Percentiles rank a stretch among this genome's conserved stretches.
phyloP scores from a whole-genome alignment of 805 yeast genomes.

The Geotrichum ghanense region DNA sequence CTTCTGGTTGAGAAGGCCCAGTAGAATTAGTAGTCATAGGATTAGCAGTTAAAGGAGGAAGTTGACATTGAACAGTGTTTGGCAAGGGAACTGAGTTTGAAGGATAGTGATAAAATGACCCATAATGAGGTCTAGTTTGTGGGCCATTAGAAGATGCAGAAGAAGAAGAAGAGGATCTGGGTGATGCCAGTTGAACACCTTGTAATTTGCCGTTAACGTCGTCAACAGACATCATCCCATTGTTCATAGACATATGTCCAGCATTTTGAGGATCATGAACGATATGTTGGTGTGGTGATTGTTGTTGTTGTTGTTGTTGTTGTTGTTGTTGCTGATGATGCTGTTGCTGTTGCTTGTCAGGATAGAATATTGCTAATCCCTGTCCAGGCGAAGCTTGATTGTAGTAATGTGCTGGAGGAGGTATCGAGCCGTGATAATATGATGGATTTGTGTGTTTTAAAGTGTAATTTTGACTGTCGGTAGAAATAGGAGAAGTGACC shows the following conservation, averaged over 20 bases:
- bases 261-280: background rate
- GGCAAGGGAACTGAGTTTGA: background rate
- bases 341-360: background rate
- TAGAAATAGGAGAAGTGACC: background rate
- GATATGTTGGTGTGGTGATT: no score
- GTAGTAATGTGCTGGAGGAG: background rate
- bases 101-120: background rate
- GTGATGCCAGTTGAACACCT: background rate
- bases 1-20: slow-evolving; percentile 1
- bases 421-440: background rate
- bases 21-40: background rate
- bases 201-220: background rate
- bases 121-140: background rate
- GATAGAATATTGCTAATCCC: background rate
- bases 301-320: no score
- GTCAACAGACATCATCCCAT: background rate
- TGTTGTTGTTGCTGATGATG: no score
- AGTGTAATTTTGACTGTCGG: background rate
- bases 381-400: background rate
- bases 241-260: background rate
- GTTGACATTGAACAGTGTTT: background rate
- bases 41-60: background rate
- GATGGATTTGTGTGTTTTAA: background rate
- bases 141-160: background rate
- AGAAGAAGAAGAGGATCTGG: background rate